These are phyloP conservation scores for Neurospora discreta DNA, from an alignment of 495 filamentous ascomycete species.

Conservation along the genomic window DNA sequence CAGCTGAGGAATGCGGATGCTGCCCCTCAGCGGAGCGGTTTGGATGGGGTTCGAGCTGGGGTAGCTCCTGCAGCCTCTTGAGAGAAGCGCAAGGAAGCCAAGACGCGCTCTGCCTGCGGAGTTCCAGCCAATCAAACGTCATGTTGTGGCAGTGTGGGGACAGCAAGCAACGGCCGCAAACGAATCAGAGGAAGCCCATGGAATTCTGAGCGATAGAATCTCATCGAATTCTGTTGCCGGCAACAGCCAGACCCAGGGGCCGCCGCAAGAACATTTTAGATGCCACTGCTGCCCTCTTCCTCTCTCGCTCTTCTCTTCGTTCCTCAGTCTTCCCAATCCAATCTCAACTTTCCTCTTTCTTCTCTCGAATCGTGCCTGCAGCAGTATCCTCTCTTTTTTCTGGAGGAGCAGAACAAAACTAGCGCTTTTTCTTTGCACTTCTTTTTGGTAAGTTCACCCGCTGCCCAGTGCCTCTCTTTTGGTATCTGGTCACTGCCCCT, in stretches of 20 bases:
- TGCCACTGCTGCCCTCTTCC: conserved; percentile 14
- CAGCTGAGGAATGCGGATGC: background rate
- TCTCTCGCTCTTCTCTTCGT: conserved; percentile 7
- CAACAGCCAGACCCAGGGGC: conserved; percentile 7
- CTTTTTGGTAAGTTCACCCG: conserved; percentile 1
- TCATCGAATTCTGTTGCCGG: conserved; percentile 23
- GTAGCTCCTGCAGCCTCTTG: conserved; percentile 14
- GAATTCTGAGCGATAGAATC: conserved; percentile 29
- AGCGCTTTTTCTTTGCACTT: background rate
- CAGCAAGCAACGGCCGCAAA: conserved; percentile 6
- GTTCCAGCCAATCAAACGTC: conserved; percentile 16
- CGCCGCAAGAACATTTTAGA: conserved; percentile 25
- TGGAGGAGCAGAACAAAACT: conserved; percentile 1
- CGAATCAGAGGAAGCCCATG: conserved; percentile 22
- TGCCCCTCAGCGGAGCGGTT: background rate
- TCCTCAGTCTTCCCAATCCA: conserved; percentile 4
- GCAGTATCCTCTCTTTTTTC: background rate
- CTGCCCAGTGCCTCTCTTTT: background rate
- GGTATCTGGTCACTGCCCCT: no score
- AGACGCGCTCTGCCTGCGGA: conserved; percentile 12
- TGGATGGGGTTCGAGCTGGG: background rate
- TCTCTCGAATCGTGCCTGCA: conserved; percentile 1
- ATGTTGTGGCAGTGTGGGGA: conserved; percentile 16
- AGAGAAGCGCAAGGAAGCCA: conserved; percentile 1
- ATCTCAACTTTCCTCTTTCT: conserved; percentile 8